Base-by-base conservation (phyloP, 108 stramenopile genomes). In the Chaetoceros muelleri region DNA sequence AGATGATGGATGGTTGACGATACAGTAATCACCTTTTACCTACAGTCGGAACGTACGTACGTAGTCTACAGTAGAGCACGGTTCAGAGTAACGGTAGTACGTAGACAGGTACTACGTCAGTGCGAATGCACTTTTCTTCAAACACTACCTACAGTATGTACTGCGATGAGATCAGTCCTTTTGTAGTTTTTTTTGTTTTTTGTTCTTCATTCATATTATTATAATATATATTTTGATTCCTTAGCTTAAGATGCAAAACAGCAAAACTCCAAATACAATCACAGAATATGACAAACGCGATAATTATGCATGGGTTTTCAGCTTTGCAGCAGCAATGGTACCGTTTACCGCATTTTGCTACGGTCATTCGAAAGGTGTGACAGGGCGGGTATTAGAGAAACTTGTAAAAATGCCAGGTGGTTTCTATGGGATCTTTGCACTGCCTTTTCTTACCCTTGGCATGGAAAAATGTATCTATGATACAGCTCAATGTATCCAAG, bases 391-490 rank as follows among this genome's bases (percentile, higher is more conserved):
- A 0, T 78, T 92, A 17, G 82, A 84, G 22, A 53, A 67, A 0
- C 78, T 92, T 1, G 85, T 82, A 8, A 57, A 59, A 46, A 78
- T 72, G 24, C 85, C 90, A 0, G 82, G 84, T 18, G 90, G 90
- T 2, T 84, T 88, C 0, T 86, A 86, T 58, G 90, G 86, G 28
- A 57, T 92, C 44, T 66, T 92, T 24, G 84, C 73, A 1, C 50
- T 92, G 56, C 90, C 90, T 7, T 86, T 92, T 56, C 46, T 71
- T 0, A 84, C 90, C 25, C 50, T 92, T 50, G 84, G 63, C 0
- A 86, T 87, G 84, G 90, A 92, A 61, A 92, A 92, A 57, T 70
- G 68, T 19, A 83, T 92, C 46, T 92, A 92, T 55, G 90, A 92
- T 53, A 84, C 83, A 0, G 85, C 81, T 2, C 90, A 92, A 57